Base-by-base conservation (phyloP, 768 basidiomycete species). In the Auriscalpium orientale region DNA sequence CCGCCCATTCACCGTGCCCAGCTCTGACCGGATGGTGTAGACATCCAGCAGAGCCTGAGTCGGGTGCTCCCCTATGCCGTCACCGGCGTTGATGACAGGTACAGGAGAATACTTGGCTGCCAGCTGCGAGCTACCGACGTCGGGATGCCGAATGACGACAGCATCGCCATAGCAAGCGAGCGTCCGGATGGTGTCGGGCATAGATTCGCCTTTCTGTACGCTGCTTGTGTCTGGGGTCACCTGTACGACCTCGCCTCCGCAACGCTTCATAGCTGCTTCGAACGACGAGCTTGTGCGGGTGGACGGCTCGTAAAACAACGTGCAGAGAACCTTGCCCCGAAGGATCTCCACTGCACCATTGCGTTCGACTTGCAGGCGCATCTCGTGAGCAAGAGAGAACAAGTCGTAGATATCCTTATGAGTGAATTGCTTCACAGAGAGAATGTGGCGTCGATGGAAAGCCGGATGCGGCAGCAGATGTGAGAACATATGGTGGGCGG, bases 231-330 rank as follows among this genome's bases (percentile, higher is more conserved):
- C 90, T 2, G 82, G 81, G 44, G 80, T 80, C 55, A 98, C 80
- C 55, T 87, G 80, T n/a, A 97, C 85, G 40, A 98, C 95, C 65
- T 95, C 84, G 18, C 97, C 97, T 28, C 97, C 97, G 65, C 93
- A 93, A 50, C 97, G 84, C 70, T 97, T 95, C 97, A 98, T 99
- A 11, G 97, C 97, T 2, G 95, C 88, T 67, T 99, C 95, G 65
- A 99, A 99, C 9, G 95, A 98, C 4, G 89, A 80, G 59, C 91
- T 93, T 3, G 97, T 99, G 36, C 97, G 81, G 3, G 97, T 99
- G 3, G 94, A 97, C 1, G 95, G 91, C 69, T 99, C 97, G 69
- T 93, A 99, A 79, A 99, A 99, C 38, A 95, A 68, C 20, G 85
- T 94, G 67, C 88, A 92, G 7, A 99, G 79, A 1, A 99, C 86